Conservation (phyloP, 1,284 basidiomycete species). For the Moesziomyces antarcticus region DNA sequence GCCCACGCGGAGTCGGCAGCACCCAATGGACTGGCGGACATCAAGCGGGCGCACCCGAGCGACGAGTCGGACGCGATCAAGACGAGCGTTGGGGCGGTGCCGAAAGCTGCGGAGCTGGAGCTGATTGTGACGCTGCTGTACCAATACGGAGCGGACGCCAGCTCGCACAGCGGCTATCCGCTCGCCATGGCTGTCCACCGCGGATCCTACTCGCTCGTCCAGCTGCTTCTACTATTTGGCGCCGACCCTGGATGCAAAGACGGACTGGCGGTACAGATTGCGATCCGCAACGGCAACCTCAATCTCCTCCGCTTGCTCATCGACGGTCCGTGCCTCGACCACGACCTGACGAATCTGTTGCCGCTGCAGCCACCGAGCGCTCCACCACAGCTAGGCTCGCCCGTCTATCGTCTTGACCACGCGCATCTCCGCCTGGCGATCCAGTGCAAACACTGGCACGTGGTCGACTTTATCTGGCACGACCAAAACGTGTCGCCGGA, state of each 20-base stretch:
- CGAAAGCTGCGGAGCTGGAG: slow-evolving; percentile 10
- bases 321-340: slow-evolving; percentile 12
- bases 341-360: neutral
- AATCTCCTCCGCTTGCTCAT: slow-evolving; percentile 23
- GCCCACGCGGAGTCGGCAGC: too few relatives aligned
- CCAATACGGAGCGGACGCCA: slow-evolving; percentile 16
- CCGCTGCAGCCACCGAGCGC: neutral
- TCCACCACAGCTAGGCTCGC: neutral
- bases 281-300: slow-evolving; percentile 26
- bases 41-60: neutral
- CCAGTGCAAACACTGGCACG: slow-evolving; percentile 9
- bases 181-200: slow-evolving; percentile 43
- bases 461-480: slow-evolving; percentile 46
- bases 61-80: neutral
- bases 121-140: slow-evolving; percentile 22
- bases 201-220: slow-evolving; percentile 17
- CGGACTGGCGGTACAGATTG: slow-evolving; percentile 31
- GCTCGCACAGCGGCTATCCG: slow-evolving; percentile 36
- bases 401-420: neutral
- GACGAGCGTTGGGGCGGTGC: slow-evolving; percentile 10
- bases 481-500: slow-evolving; percentile 30
- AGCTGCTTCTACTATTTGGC: slow-evolving; percentile 27
- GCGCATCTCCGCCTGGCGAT: neutral
- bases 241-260: slow-evolving; percentile 34
- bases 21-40: neutral